Evolutionary conservation across 116 monocot genomes (phyloP).

Genomic region (Zostera marina): DNA sequence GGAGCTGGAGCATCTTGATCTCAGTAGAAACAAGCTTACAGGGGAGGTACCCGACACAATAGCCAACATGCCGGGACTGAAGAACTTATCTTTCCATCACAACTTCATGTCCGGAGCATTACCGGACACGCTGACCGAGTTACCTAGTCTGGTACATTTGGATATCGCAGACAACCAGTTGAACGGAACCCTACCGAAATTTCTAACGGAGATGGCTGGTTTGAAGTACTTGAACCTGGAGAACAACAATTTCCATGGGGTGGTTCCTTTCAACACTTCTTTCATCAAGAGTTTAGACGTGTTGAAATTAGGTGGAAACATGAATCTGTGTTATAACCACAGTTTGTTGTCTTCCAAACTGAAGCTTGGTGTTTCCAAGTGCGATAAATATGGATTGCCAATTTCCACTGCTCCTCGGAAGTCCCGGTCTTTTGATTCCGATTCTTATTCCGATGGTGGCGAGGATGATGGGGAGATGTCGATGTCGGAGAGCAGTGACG

Average conservation of each 20-base stretch:
- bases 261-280: conserved; percentile 60
- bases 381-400: conserved; percentile 61
- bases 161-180: conserved; percentile 68
- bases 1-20: conserved; percentile 27
- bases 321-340: conserved; percentile 66
- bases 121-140: conserved; percentile 29
- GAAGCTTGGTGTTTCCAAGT: conserved; percentile 55
- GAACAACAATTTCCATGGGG: conserved; percentile 62
- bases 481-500: background rate
- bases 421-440: conserved; percentile 9
- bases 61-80: conserved; percentile 30
- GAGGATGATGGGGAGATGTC: background rate
- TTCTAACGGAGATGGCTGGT: conserved; percentile 30
- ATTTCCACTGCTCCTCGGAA: conserved; percentile 37
- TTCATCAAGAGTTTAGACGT: conserved; percentile 45
- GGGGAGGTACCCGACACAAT: conserved; percentile 44
- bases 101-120: conserved; percentile 51
- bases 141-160: conserved; percentile 44
- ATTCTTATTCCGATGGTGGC: conserved; percentile 16
- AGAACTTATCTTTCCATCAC: conserved; percentile 26
- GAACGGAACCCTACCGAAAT: conserved; percentile 55
- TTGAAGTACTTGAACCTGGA: conserved; percentile 53
- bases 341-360: conserved; percentile 49
- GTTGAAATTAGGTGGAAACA: conserved; percentile 56
- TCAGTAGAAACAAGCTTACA: conserved; percentile 46